Evolutionary conservation across 441 rosid genomes (phyloP), one percentile per base, ranked within the genome.

Genomic region (Populus hybrid): DNA sequence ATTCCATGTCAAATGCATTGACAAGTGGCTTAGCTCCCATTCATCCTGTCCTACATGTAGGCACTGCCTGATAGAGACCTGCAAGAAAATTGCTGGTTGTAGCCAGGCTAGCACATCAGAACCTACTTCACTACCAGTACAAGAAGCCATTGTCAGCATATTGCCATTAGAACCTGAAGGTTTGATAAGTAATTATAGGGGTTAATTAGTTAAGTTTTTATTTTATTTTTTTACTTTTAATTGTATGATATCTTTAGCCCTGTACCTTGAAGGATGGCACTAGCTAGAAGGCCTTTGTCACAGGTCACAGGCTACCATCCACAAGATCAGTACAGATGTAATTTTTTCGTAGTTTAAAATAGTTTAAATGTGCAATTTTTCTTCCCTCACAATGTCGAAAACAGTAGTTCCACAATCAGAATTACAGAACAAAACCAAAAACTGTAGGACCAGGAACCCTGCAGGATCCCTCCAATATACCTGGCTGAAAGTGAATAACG

Each of bases 11-110:
- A 78, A 80, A 38, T 93, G 98, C 82, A 89, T 93, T 28, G 97
- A 93, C 85, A 93, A 87, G 84, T 93, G 98, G 97, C 88, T 93
- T 0, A 86, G 92, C 67, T 81, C 93, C 5, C 98, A 92, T 82
- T 87, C 98, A 7, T 90, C 97, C 26, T 93, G 98, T 82, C 98
- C 98, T 0, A 93, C 90, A 6, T 93, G 98, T 80, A 82, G 98
- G 76, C 88, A 88, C 86, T 89, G 96, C 83, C 90, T 91, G 64
- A 84, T 89, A 4, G 89, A 88, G 78, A 90, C 98, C 4, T 90
- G 92, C 80, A 87, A 89, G 50, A 93, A 93, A 83, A 93, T 90
- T 74, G 89, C 84, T 16, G 89, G 89, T 7, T 86, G 89, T 65
- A 64, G 74, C 77, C 89, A 81, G 63, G 84, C 89, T 9, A 88